Evolutionary conservation across 805 yeast species (phyloP).

Genomic region (Ogataea wickerhamii): DNA sequence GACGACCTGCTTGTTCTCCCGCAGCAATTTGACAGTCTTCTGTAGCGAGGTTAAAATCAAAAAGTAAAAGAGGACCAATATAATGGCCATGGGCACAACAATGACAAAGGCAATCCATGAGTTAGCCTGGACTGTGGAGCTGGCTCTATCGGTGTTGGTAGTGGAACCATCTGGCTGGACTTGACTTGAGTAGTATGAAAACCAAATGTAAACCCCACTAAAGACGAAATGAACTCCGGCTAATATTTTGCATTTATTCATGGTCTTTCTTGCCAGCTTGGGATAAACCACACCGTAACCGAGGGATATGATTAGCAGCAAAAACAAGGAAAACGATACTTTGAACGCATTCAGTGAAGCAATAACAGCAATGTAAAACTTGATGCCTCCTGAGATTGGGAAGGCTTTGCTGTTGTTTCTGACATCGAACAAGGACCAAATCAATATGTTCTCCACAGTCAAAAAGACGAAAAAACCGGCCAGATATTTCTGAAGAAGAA

Average conservation of each 20-base stretch:
- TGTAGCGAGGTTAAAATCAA: slow-evolving; percentile 70
- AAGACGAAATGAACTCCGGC: slow-evolving; percentile 55
- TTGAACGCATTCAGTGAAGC: slow-evolving; percentile 78
- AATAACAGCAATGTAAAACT: slow-evolving; percentile 71
- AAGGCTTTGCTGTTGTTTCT: slow-evolving; percentile 51
- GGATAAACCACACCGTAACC: slow-evolving; percentile 96
- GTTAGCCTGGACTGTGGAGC: slow-evolving; percentile 46
- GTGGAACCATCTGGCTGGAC: slow-evolving; percentile 32
- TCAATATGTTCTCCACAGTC: slow-evolving; percentile 77
- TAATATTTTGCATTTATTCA: slow-evolving; percentile 67
- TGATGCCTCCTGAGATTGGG: slow-evolving; percentile 44
- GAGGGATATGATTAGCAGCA: slow-evolving; percentile 76
- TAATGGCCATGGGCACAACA: slow-evolving; percentile 66
- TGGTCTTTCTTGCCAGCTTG: slow-evolving; percentile 66
- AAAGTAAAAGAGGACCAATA: slow-evolving; percentile 70
- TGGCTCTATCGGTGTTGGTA: slow-evolving; percentile 39
- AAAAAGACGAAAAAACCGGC: slow-evolving; percentile 81
- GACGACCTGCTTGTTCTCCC: slow-evolving; percentile 85
- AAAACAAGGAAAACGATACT: slow-evolving; percentile 82
- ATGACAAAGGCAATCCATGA: slow-evolving; percentile 48
- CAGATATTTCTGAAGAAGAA: slow-evolving; percentile 87
- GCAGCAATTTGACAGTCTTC: slow-evolving; percentile 67
- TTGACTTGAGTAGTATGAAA: slow-evolving; percentile 38
- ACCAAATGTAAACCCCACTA: slow-evolving; percentile 48
- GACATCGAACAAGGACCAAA: slow-evolving; percentile 89